Conservation (phyloP, 352 stramenopile species). For the Globisporangium solare region DNA sequence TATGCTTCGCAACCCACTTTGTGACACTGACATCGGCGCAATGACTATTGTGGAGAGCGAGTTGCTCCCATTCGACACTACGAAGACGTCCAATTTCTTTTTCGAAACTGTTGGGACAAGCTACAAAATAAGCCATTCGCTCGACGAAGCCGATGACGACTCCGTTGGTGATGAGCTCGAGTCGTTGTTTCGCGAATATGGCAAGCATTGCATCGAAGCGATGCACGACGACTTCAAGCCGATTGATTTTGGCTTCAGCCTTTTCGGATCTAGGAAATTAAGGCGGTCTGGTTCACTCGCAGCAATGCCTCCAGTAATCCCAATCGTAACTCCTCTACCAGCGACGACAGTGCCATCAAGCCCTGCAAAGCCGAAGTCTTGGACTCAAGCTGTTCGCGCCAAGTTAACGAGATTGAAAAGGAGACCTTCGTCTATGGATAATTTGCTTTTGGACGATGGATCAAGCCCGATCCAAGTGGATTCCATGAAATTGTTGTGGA, state of each 20-base stretch:
- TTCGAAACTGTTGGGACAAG: constrained; percentile 56
- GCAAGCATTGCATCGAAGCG: constrained; percentile 23
- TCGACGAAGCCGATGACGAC: constrained; percentile 11
- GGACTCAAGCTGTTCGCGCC: constrained; percentile 48
- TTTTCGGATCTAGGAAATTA: constrained; percentile 19
- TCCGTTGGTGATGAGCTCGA: constrained; percentile 22
- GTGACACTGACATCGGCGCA: constrained; percentile 8
- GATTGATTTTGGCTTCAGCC: constrained; percentile 42
- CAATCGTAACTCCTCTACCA: constrained; percentile 12
- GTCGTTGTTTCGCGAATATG: constrained; percentile 26
- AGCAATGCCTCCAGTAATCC: constrained; percentile 16
- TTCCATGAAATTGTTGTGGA: constrained; percentile 79
- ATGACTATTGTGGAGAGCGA: constrained; percentile 8
- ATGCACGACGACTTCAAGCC: constrained; percentile 46
- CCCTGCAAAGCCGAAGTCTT: constrained; percentile 34
- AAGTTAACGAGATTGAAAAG: constrained; percentile 53
- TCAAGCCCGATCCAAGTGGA: constrained; percentile 79
- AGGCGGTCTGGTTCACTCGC: constrained; percentile 17
- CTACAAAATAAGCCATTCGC: constrained; percentile 33
- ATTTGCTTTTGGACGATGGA: constrained; percentile 62
- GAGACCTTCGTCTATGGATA: constrained; percentile 66
- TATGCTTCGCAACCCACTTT: constrained; percentile 30
- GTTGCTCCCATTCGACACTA: constrained; percentile 24
- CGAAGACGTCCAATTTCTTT: constrained; percentile 49
- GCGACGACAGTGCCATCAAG: constrained; percentile 13